phyloP scores from a whole-genome alignment of 768 basidiomycete species.

The Phylloporus sp. region DNA sequence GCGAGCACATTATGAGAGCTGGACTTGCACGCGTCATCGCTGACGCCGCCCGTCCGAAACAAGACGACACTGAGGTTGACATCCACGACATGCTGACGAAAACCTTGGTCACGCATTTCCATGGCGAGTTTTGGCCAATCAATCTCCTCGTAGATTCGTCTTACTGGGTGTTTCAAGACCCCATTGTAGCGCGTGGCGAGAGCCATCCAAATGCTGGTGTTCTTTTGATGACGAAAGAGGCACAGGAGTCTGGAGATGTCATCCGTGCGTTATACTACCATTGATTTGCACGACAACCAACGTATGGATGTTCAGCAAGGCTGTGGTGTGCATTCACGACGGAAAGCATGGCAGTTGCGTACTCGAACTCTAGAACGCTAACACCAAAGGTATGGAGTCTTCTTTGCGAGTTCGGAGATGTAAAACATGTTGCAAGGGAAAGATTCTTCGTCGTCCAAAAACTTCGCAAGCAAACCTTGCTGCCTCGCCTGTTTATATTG shows the following conservation, averaged over 20 bases:
- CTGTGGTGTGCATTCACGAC: slow-evolving; percentile 86
- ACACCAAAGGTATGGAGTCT: slow-evolving; percentile 50
- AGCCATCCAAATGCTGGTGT: slow-evolving; percentile 54
- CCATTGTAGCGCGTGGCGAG: slow-evolving; percentile 37
- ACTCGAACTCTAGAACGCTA: slow-evolving; percentile 48
- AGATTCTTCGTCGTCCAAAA: slow-evolving; percentile 30
- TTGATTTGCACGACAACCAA: not conserved
- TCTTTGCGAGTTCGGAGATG: not conserved
- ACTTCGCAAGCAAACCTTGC: not conserved
- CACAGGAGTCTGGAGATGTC: slow-evolving; percentile 22
- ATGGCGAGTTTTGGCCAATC: slow-evolving; percentile 37
- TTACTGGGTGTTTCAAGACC: slow-evolving; percentile 27
- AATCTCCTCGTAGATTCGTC: not conserved
- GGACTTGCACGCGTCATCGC: slow-evolving; percentile 53
- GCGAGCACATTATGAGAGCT: slow-evolving; percentile 62
- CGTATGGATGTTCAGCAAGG: slow-evolving; percentile 41
- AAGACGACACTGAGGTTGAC: slow-evolving; percentile 36
- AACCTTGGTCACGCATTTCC: slow-evolving; percentile 45
- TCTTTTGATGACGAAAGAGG: slow-evolving; percentile 52
- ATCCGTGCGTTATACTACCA: slow-evolving; percentile 24
- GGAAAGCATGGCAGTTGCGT: slow-evolving; percentile 75
- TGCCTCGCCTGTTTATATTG: slow-evolving; percentile 49
- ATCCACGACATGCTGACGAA: slow-evolving; percentile 49
- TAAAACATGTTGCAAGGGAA: slow-evolving; percentile 26
- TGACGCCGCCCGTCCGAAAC: slow-evolving; percentile 34